phyloP scores from a whole-genome alignment of 164 flowering plant genomes.

The Vitis labrusca region DNA sequence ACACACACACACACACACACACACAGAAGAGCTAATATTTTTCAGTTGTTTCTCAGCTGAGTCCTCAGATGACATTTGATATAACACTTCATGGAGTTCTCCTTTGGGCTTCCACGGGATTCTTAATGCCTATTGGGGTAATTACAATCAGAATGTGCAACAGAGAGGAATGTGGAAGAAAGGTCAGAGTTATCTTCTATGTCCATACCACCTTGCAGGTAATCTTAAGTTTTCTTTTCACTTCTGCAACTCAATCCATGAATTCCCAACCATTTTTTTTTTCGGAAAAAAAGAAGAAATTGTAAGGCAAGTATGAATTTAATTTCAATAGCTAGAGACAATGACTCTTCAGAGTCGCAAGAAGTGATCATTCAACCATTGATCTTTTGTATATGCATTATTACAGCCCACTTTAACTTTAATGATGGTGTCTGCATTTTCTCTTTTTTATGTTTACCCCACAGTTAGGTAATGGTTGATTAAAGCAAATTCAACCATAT shows the following conservation, averaged over 20 bases:
- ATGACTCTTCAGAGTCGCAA: background rate
- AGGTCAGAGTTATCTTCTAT: constrained; percentile 56
- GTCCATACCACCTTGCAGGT: constrained; percentile 76
- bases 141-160: constrained; percentile 59
- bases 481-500: background rate
- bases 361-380: constrained; percentile 17
- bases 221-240: background rate
- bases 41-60: constrained; percentile 28
- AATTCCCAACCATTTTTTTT: background rate
- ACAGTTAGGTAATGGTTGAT: background rate
- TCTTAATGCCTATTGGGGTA: constrained; percentile 78
- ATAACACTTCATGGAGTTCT: constrained; percentile 62
- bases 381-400: constrained; percentile 9
- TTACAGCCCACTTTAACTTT: constrained; percentile 19
- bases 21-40: background rate
- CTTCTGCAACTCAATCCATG: background rate
- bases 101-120: constrained; percentile 81
- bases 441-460: background rate
- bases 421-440: constrained; percentile 22
- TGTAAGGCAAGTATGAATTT: background rate
- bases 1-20: too few species aligned
- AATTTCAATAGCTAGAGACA: background rate
- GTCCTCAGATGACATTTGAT: constrained; percentile 33
- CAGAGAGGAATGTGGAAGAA: constrained; percentile 36
- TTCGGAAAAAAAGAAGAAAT: too few species aligned